Evolutionary conservation across 1,284 basidiomycete species (phyloP), one percentile per base, ranked within the genome.

Genomic region (Ceratobasidium sp.): DNA sequence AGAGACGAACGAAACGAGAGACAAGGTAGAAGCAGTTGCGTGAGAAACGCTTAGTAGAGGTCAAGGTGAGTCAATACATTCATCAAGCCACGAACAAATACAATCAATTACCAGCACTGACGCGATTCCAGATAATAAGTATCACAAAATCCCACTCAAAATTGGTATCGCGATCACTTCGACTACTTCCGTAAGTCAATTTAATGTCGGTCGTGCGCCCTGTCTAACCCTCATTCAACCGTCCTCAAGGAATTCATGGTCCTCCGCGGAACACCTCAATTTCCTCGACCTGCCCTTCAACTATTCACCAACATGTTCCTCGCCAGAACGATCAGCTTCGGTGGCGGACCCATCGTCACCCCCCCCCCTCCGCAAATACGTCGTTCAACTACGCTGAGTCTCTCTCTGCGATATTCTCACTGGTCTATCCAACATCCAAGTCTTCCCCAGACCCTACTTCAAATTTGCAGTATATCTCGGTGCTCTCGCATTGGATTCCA

Each of bases 271-370:
- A 78, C 80, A 22, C 79, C 85, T 17, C 56, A 75, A 0, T 69
- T 79, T 15, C 80, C 82, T 1, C 79, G 80, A 0, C 77, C 80
- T 8, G 73, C 75, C 1, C 78, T 86, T 6, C 82, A 84, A 71
- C 83, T 86, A 76, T 84, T 85, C 78, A 82, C 80, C n/a, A 86
- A 85, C 76, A 82, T 86, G 81, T 77, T 84, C 64, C 79, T 86
- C 27, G 85, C 85, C 1, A 85, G 86, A 7, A 85, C 87, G 9
- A 87, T 89, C 79, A 88, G 89, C 75, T 88, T 89, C 78, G 89
- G 89, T 22, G 89, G 88, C 9, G 89, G 89, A 22, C 89, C 89
- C 0, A 89, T 89, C 7, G 88, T 89, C 44, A 87, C 89, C 75
- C 88, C 88, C n/a, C 1, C 83, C 89, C 3, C 81, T 89, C 14